Evolutionary conservation across 768 basidiomycete genomes (phyloP).

Genomic region (Pisolithus sp.): DNA sequence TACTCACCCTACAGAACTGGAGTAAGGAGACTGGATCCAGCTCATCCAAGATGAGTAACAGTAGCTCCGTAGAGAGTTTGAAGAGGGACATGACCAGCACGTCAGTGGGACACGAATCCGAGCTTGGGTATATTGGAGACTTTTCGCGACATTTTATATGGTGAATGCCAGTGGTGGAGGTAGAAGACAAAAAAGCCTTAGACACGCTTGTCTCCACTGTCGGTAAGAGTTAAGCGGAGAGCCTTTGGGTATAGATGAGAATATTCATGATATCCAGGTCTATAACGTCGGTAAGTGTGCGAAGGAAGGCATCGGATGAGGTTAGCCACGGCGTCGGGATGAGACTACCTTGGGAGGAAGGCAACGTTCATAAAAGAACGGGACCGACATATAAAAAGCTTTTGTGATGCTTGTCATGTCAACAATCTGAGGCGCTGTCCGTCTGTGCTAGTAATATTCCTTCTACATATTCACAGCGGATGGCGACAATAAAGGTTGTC

Average conservation of each 20-base stretch:
- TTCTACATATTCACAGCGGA: conserved; percentile 15
- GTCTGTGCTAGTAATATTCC: conserved; percentile 4
- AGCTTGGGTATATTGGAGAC: conserved; percentile 9
- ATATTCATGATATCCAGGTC: conserved; percentile 10
- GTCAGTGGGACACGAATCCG: conserved; percentile 14
- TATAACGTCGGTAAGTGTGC: conserved; percentile 21
- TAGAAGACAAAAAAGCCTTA: conserved; percentile 30
- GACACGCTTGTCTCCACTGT: conserved; percentile 25
- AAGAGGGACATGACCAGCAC: conserved; percentile 33
- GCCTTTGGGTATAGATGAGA: conserved; percentile 21
- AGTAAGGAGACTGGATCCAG: conserved; percentile 29
- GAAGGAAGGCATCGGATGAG: conserved; percentile 14
- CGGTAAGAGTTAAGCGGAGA: conserved; percentile 26
- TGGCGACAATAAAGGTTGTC: conserved; percentile 22
- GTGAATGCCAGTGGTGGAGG: conserved; percentile 15
- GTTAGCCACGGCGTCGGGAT: conserved; percentile 16
- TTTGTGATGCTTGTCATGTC: conserved; percentile 31
- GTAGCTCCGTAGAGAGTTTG: conserved; percentile 24
- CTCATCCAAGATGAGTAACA: conserved; percentile 27
- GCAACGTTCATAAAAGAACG: conserved; percentile 23
- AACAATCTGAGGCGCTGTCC: conserved; percentile 15
- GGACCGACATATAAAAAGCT: conserved; percentile 19
- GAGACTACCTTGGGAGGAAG: conserved; percentile 17
- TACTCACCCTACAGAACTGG: conserved; percentile 24
- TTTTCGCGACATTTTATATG: conserved; percentile 23